These are phyloP conservation scores for Tephrocybe sp. DNA, from an alignment of 768 basidiomycete species.

Conservation along the genomic window DNA sequence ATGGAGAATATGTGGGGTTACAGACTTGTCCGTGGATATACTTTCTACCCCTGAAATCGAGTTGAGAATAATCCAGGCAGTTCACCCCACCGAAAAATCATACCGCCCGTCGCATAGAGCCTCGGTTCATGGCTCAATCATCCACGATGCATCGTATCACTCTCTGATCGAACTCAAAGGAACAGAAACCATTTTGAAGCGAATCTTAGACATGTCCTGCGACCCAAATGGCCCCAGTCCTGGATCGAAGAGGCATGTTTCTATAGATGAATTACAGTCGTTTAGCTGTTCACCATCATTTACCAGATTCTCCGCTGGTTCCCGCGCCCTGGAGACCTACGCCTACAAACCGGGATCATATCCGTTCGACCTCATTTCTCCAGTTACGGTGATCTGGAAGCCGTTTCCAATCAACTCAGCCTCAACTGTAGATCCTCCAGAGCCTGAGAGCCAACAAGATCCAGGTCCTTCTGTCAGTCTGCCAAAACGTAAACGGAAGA, in stretches of 20 bases:
- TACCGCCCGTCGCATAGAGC: conserved; percentile 93
- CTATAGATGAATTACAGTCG: neutral
- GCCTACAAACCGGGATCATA: conserved; percentile 64
- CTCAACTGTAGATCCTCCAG: conserved; percentile 3
- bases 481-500: conserved; percentile 18
- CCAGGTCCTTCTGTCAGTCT: conserved; percentile 4
- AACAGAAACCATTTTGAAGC: conserved; percentile 51
- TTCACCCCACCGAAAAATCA: conserved; percentile 87
- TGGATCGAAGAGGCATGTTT: conserved; percentile 57
- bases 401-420: conserved; percentile 27
- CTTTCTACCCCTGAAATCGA: neutral
- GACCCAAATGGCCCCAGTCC: conserved; percentile 65
- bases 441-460: neutral
- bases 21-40: conserved; percentile 57
- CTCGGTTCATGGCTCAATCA: conserved; percentile 76
- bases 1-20: conserved; percentile 95
- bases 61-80: conserved; percentile 47
- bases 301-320: conserved; percentile 63
- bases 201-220: conserved; percentile 53
- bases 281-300: neutral
- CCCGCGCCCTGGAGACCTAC: conserved; percentile 64
- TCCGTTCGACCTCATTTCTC: conserved; percentile 72
- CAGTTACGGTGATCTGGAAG: conserved; percentile 75
- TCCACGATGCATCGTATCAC: conserved; percentile 90
- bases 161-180: conserved; percentile 76